Evolutionary conservation across 75 land plant genomes (phyloP).

Genomic region (Picea glauca): DNA sequence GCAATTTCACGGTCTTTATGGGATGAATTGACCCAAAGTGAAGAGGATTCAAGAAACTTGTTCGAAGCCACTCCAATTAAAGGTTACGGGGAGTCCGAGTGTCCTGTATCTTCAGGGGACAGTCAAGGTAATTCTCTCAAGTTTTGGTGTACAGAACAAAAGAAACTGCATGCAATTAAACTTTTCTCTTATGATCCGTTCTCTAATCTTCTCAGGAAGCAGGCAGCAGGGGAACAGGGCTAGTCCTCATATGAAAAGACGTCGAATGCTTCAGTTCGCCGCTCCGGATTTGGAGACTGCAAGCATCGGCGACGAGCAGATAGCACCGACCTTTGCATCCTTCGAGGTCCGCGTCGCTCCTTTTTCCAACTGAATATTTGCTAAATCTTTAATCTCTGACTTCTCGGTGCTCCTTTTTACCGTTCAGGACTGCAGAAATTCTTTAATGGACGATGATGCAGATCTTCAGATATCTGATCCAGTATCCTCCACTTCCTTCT

Average conservation of each 20-base stretch:
- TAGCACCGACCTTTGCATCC: background rate
- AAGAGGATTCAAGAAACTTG: background rate
- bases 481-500: background rate
- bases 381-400: background rate
- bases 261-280: constrained; percentile 5
- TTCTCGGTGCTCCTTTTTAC: background rate
- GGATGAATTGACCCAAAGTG: constrained; percentile 1
- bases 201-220: background rate
- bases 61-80: background rate
- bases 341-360: background rate
- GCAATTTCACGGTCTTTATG: background rate
- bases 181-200: too few relatives aligned
- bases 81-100: too few relatives aligned
- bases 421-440: background rate
- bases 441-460: background rate
- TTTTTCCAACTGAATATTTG: background rate
- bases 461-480: constrained; percentile 5
- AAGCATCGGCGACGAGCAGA: background rate
- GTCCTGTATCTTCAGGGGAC: too few relatives aligned
- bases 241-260: constrained; percentile 4
- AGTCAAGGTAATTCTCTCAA: too few relatives aligned
- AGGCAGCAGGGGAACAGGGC: background rate
- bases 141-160: too few relatives aligned
- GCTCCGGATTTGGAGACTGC: background rate
- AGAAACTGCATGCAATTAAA: too few relatives aligned